Evolutionary conservation across 768 basidiomycete species (phyloP).

Genomic region (Kwoniella sp.): DNA sequence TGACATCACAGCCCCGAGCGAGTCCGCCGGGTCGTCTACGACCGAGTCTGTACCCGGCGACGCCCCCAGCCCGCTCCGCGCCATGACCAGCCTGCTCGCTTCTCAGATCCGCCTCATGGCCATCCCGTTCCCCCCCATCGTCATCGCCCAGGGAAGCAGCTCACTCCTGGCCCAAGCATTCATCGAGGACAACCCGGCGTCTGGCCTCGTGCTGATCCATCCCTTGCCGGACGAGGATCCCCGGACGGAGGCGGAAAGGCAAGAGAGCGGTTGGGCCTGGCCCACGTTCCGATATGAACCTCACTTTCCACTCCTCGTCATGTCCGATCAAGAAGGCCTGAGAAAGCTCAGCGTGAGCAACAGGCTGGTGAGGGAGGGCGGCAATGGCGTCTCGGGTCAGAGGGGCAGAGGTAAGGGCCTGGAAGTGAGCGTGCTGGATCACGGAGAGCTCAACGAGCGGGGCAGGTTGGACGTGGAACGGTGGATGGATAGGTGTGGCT

Average conservation of each 20-base stretch:
- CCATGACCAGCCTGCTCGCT: constrained; percentile 30
- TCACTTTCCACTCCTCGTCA: constrained; percentile 60
- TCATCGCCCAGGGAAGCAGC: constrained; percentile 27
- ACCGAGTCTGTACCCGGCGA: not conserved
- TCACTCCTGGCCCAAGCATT: constrained; percentile 62
- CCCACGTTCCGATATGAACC: constrained; percentile 62
- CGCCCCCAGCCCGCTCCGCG: not conserved
- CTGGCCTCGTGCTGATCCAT: constrained; percentile 61
- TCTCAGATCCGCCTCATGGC: constrained; percentile 44
- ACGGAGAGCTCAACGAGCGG: constrained; percentile 25
- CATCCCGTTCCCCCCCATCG: constrained; percentile 49
- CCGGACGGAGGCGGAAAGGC: constrained; percentile 31
- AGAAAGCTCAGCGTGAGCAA: constrained; percentile 50
- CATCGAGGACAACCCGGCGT: constrained; percentile 64
- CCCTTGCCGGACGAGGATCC: constrained; percentile 53
- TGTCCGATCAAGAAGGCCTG: constrained; percentile 52
- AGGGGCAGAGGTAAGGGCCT: constrained; percentile 51
- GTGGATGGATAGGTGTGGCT: constrained; percentile 33
- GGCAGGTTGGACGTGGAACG: constrained; percentile 18
- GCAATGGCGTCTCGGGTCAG: not conserved
- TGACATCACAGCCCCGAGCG: constrained; percentile 25
- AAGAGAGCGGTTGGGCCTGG: constrained; percentile 28
- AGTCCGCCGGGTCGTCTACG: not conserved
- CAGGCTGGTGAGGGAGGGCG: constrained; percentile 50
- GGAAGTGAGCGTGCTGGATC: constrained; percentile 38